Percentiles rank a stretch among this genome's conserved stretches.
Evolutionary conservation across 2,329 filamentous ascomycete species (phyloP).

Genomic region (Fusarium fujikuroi): DNA sequence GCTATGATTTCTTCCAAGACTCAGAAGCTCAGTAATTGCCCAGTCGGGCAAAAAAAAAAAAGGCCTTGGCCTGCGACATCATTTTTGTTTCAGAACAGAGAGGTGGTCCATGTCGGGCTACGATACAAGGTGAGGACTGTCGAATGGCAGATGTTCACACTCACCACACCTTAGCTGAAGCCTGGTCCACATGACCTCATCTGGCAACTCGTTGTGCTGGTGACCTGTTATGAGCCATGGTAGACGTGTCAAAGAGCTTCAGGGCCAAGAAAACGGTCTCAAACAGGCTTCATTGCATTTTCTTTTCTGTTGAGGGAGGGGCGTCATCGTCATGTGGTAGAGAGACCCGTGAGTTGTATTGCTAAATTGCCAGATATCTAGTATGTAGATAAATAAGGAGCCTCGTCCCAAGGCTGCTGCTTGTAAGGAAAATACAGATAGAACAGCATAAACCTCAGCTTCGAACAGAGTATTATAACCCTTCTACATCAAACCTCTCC

Average conservation of each 20-base stretch:
- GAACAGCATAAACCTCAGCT: neutral
- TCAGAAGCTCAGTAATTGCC: conserved; percentile 15
- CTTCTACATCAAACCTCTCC: neutral
- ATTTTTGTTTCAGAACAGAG: conserved; percentile 38
- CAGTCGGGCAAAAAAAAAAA: neutral
- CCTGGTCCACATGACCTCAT: conserved; percentile 44
- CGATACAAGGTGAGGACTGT: conserved; percentile 3
- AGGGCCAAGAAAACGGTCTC: conserved; percentile 15
- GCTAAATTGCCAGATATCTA: neutral
- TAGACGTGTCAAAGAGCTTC: conserved; percentile 26
- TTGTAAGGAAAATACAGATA: neutral
- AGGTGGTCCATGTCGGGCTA: conserved; percentile 8
- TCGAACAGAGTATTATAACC: neutral
- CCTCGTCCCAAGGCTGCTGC: conserved; percentile 5
- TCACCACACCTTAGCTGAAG: conserved; percentile 23
- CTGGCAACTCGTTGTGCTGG: conserved; percentile 16
- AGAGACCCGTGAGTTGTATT: conserved; percentile 19
- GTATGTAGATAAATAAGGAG: conserved; percentile 36
- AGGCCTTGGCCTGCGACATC: conserved; percentile 28
- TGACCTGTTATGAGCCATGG: conserved; percentile 29
- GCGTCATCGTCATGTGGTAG: conserved; percentile 40
- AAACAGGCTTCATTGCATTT: conserved; percentile 37
- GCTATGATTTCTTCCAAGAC: neutral
- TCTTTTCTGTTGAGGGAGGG: conserved; percentile 14
- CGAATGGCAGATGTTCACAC: conserved; percentile 26